These are phyloP conservation scores for Quercus tomentella DNA, from an alignment of 331 rosid genomes.

Conservation along the genomic window DNA sequence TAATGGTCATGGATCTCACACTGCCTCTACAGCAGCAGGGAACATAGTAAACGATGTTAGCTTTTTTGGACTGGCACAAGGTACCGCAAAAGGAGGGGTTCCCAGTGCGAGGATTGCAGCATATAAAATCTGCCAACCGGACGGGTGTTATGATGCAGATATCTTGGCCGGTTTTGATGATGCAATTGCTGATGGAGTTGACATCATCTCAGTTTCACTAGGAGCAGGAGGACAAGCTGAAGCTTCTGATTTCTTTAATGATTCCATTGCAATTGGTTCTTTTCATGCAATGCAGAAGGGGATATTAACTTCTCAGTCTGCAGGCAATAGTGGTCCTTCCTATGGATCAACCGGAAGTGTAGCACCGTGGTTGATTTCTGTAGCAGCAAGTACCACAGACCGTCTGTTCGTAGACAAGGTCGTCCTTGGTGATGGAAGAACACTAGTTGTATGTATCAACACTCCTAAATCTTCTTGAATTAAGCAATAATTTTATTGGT, in stretches of 20 bases:
- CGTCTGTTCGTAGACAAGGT: slow-evolving; percentile 21
- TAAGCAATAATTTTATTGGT: not conserved
- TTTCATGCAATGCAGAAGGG: slow-evolving; percentile 53
- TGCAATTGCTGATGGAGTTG: slow-evolving; percentile 53
- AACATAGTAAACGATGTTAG: slow-evolving; percentile 6
- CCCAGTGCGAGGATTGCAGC: slow-evolving; percentile 42
- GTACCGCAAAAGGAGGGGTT: slow-evolving; percentile 49
- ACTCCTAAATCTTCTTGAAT: too few relatives aligned
- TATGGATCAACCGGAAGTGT: not conserved
- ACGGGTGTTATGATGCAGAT: not conserved
- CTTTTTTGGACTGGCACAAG: slow-evolving; percentile 37
- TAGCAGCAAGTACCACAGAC: slow-evolving; percentile 40
- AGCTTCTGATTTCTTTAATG: accelerated
- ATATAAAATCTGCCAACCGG: slow-evolving; percentile 6
- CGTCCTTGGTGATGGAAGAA: slow-evolving; percentile 33
- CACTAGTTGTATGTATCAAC: not conserved
- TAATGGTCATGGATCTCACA: slow-evolving; percentile 35
- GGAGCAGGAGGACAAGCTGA: accelerated
- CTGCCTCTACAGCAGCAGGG: slow-evolving; percentile 47
- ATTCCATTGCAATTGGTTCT: slow-evolving; percentile 32
- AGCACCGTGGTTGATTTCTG: slow-evolving; percentile 40
- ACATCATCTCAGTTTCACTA: slow-evolving; percentile 24
- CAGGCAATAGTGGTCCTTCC: slow-evolving; percentile 28
- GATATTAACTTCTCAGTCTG: slow-evolving; percentile 28
- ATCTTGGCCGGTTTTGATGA: slow-evolving; percentile 45